These are phyloP conservation scores for Royoungia palumana DNA, from an alignment of 768 basidiomycete genomes.

Conservation along the genomic window DNA sequence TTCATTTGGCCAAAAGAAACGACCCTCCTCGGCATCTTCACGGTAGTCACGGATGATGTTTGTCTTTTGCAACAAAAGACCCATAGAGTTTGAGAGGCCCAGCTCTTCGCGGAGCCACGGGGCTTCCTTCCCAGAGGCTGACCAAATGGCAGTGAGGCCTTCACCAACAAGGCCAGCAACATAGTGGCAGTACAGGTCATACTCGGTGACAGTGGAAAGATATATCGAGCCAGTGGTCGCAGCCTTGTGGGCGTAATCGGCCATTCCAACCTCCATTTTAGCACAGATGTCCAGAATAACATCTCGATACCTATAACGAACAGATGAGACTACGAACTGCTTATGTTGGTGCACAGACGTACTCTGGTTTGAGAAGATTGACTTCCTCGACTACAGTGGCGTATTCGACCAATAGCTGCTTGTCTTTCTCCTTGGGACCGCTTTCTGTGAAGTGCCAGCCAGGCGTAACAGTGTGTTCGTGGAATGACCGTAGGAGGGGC, in stretches of 20 bases:
- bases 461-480: conserved; percentile 70
- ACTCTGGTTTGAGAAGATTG: conserved; percentile 63
- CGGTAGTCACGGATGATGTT: conserved; percentile 96
- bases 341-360: not conserved
- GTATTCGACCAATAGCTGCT: conserved; percentile 81
- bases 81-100: conserved; percentile 90
- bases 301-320: conserved; percentile 55
- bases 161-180: conserved; percentile 98
- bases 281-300: conserved; percentile 79
- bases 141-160: conserved; percentile 85
- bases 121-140: conserved; percentile 80
- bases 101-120: conserved; percentile 74
- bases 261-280: conserved; percentile 96
- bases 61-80: conserved; percentile 94
- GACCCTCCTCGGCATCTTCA: conserved; percentile 81
- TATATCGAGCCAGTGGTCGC: conserved; percentile 66
- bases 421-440: conserved; percentile 87
- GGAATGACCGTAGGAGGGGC: conserved; percentile 78
- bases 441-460: conserved; percentile 85
- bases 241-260: conserved; percentile 86
- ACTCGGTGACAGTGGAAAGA: conserved; percentile 76
- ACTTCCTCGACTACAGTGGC: conserved; percentile 79
- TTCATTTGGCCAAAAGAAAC: conserved; percentile 93
- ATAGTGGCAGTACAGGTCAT: conserved; percentile 97
- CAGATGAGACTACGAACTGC: not conserved